phyloP scores from a whole-genome alignment of 352 stramenopile genomes.

The Phytopythium helicoides region DNA sequence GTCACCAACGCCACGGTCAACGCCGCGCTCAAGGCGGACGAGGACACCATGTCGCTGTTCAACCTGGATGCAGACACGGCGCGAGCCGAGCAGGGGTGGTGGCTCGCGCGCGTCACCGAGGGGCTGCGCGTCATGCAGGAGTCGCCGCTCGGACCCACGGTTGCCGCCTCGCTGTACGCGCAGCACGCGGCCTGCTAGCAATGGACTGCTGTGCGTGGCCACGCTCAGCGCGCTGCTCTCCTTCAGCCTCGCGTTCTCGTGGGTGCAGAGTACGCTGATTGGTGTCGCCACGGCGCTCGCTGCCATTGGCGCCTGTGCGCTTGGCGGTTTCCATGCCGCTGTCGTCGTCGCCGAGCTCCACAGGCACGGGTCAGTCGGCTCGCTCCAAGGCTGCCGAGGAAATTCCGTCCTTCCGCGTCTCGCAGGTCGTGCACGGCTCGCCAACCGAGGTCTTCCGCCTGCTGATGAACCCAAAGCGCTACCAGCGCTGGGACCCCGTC shows the following conservation, averaged over 20 bases:
- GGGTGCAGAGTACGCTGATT: slow-evolving; percentile 78
- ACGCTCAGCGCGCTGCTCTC: slow-evolving; percentile 60
- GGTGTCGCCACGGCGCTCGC: slow-evolving; percentile 68
- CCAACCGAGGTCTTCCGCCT: slow-evolving; percentile 81
- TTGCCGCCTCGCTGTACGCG: slow-evolving; percentile 74
- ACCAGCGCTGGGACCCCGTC: slow-evolving; percentile 82
- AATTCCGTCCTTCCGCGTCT: slow-evolving; percentile 81
- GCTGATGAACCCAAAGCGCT: slow-evolving; percentile 84
- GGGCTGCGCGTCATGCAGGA: slow-evolving; percentile 86
- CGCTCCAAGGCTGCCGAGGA: slow-evolving; percentile 50
- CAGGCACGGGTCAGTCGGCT: not conserved
- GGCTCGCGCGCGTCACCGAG: slow-evolving; percentile 79
- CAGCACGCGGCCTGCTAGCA: slow-evolving; percentile 78
- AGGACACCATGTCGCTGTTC: slow-evolving; percentile 84
- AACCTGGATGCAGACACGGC: slow-evolving; percentile 85
- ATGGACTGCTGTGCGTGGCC: slow-evolving; percentile 69
- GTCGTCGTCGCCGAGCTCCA: not conserved
- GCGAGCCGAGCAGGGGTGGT: slow-evolving; percentile 84
- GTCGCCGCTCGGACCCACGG: slow-evolving; percentile 75
- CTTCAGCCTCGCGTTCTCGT: slow-evolving; percentile 88
- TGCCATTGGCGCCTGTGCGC: slow-evolving; percentile 65
- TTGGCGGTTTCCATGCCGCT: slow-evolving; percentile 30
- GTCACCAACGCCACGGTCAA: not conserved
- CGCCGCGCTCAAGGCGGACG: slow-evolving; percentile 55
- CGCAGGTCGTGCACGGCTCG: slow-evolving; percentile 81